Evolutionary conservation across 2,329 filamentous ascomycete species (phyloP).

Genomic region (Aspergillus pseudoterreus): DNA sequence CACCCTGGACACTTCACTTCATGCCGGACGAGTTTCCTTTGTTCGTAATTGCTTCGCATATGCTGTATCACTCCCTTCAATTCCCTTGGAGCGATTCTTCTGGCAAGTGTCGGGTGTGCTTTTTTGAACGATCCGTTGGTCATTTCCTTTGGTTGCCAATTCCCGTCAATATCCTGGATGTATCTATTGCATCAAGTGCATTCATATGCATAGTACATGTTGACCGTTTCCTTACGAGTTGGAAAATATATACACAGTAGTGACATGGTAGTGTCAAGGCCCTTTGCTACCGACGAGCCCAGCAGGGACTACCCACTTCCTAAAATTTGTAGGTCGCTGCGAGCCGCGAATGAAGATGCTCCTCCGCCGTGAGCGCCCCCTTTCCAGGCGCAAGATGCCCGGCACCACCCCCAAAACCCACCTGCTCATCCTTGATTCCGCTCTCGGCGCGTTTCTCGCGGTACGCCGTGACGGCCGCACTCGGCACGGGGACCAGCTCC

Average conservation of each 20-base stretch:
- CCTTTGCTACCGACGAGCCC: no score
- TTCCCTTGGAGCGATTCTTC: constrained; percentile 20
- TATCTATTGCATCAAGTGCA: constrained; percentile 14
- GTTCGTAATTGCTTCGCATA: constrained; percentile 26
- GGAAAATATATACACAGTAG: neutral
- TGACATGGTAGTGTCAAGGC: no score
- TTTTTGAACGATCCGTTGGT: constrained; percentile 7
- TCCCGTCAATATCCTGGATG: constrained; percentile 5
- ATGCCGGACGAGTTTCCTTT: constrained; percentile 33
- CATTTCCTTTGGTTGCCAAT: constrained; percentile 8
- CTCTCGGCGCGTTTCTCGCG: constrained; percentile 25
- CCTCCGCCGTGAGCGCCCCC: constrained; percentile 52
- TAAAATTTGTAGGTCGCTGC: constrained; percentile 55
- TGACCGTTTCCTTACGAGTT: constrained; percentile 7
- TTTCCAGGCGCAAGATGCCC: constrained; percentile 28
- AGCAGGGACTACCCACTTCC: constrained; percentile 7
- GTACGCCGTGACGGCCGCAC: constrained; percentile 44
- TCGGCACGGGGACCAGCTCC: constrained; percentile 54
- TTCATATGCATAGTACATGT: constrained; percentile 12
- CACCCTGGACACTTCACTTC: constrained; percentile 4
- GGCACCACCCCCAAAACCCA: constrained; percentile 41
- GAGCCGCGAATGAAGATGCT: constrained; percentile 56
- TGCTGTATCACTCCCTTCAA: constrained; percentile 8
- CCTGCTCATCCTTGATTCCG: constrained; percentile 30
- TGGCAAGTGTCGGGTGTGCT: constrained; percentile 9